phyloP scores from a whole-genome alignment of 2,329 filamentous ascomycete genomes.

The Aspergillus sp. region DNA sequence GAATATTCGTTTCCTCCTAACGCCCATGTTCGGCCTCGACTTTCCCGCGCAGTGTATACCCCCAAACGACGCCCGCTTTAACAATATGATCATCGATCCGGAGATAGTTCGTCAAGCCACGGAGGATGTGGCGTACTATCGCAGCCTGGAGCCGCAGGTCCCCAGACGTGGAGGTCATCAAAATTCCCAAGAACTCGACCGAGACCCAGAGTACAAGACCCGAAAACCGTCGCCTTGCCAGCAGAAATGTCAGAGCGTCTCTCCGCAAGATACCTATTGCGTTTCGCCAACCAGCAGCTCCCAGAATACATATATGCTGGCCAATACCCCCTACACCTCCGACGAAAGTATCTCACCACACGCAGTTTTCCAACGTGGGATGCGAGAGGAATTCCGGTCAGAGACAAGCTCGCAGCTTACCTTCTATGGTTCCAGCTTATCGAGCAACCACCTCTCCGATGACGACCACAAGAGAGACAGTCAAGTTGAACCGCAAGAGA shows the following conservation, averaged over 20 bases:
- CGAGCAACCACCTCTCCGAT: no score
- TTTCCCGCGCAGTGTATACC: slow-evolving; percentile 74
- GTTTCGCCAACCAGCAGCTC: neutral
- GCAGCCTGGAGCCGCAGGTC: slow-evolving; percentile 31
- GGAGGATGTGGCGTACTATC: slow-evolving; percentile 34
- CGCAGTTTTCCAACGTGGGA: neutral
- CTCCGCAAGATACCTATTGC: neutral
- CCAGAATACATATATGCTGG: neutral
- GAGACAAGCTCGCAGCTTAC: no score
- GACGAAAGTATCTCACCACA: neutral
- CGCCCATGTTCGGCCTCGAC: slow-evolving; percentile 82
- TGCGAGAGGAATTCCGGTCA: no score
- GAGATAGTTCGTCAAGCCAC: slow-evolving; percentile 58
- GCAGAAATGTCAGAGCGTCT: neutral
- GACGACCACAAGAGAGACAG: no score
- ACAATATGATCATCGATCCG: slow-evolving; percentile 66
- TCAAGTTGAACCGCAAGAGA: no score
- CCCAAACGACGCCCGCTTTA: slow-evolving; percentile 64
- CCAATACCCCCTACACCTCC: neutral
- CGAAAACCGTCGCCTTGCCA: neutral
- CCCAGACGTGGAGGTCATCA: no score
- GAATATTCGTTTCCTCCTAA: slow-evolving; percentile 78
- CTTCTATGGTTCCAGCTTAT: no score
- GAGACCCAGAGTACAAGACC: neutral
- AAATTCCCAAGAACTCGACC: neutral